Conservation (phyloP, 2,329 filamentous ascomycete species). For the Grosmannia serpens region DNA sequence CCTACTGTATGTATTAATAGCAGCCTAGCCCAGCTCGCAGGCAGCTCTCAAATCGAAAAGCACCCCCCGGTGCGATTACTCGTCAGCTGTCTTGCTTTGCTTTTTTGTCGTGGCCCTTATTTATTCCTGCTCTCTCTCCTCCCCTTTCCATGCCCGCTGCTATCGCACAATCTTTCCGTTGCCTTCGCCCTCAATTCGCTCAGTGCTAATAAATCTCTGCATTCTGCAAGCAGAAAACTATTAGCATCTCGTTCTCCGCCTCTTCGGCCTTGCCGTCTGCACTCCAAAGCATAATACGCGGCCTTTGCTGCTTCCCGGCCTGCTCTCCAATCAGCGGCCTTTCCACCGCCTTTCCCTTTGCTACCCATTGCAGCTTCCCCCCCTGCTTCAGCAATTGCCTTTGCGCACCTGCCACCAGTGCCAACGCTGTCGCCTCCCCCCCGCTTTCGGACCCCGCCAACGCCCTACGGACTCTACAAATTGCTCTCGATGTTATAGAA, state of each 20-base stretch:
- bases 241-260: not conserved
- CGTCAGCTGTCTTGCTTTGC: not conserved
- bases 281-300: not conserved
- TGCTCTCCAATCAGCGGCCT: not conserved
- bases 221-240: not conserved
- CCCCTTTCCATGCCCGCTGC: not conserved
- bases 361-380: not conserved
- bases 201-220: not conserved
- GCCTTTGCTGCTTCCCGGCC: not conserved
- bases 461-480: not conserved
- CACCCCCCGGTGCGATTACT: not conserved
- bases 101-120: not conserved
- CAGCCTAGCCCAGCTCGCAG: not conserved
- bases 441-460: conserved; percentile 2
- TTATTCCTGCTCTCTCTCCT: not conserved
- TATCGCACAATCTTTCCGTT: not conserved
- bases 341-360: not conserved
- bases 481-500: not conserved
- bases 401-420: not conserved
- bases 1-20: no score
- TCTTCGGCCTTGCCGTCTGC: not conserved
- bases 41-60: not conserved
- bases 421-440: not conserved
- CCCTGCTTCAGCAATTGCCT: not conserved
- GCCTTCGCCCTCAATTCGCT: not conserved